Evolutionary conservation across 2,329 filamentous ascomycete species (phyloP).

Genomic region (Aschersonia sp.): DNA sequence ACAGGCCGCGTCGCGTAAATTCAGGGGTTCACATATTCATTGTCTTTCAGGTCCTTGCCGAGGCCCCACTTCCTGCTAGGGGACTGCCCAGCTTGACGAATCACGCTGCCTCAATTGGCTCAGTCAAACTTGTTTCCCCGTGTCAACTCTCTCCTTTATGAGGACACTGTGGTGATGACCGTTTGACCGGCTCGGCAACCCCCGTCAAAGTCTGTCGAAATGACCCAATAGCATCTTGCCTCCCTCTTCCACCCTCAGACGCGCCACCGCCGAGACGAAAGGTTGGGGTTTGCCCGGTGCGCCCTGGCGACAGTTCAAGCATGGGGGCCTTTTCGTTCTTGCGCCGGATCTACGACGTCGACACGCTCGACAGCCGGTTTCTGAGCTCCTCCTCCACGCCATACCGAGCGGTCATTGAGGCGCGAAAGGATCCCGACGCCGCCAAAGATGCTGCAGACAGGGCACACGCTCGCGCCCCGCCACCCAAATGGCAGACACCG

Average conservation of each 20-base stretch:
- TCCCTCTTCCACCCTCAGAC: background rate
- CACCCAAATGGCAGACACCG: slow-evolving; percentile 68
- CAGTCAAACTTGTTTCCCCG: too few species aligned
- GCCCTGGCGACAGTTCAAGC: slow-evolving; percentile 5
- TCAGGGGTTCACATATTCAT: too few species aligned
- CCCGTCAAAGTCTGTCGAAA: background rate
- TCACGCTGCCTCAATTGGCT: too few species aligned
- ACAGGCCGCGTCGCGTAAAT: too few species aligned
- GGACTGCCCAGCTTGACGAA: too few species aligned
- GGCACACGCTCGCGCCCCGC: slow-evolving; percentile 29
- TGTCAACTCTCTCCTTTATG: too few species aligned
- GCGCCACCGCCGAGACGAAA: background rate
- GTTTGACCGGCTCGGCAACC: too few species aligned
- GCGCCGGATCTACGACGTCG: slow-evolving; percentile 44
- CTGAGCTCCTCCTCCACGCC: slow-evolving; percentile 55
- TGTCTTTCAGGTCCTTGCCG: too few species aligned
- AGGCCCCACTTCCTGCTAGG: too few species aligned
- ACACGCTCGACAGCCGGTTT: slow-evolving; percentile 48
- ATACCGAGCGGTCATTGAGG: slow-evolving; percentile 42
- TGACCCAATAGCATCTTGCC: background rate
- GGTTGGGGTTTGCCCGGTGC: background rate
- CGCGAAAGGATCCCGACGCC: slow-evolving; percentile 26
- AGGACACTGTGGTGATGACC: too few species aligned
- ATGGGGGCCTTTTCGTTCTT: slow-evolving; percentile 31
- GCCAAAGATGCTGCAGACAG: slow-evolving; percentile 18